These are phyloP conservation scores for Acanthamoeba castellanii DNA, from an alignment of 208 protist genomes.

Conservation along the genomic window DNA sequence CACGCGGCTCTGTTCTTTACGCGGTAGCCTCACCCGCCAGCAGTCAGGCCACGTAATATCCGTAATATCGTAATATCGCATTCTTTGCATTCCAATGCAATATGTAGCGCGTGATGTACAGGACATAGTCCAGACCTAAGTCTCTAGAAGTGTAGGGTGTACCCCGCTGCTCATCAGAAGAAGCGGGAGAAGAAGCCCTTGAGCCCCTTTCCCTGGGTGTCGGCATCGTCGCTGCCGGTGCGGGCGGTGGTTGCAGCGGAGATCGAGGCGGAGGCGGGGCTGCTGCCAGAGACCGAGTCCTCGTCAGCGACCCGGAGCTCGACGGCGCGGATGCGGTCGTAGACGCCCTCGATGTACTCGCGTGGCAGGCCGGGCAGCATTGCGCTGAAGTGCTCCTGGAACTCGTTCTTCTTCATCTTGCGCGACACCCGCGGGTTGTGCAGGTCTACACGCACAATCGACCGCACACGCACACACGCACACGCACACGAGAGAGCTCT, in stretches of 20 bases:
- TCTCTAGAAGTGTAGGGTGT: too few relatives aligned
- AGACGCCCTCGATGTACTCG: slow-evolving; percentile 1
- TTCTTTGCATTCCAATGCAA: too few relatives aligned
- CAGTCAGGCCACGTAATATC: too few relatives aligned
- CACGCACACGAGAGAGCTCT: not conserved
- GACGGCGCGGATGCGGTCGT: not conserved
- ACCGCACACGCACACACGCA: too few relatives aligned
- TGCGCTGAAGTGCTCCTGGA: not conserved
- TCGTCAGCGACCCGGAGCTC: slow-evolving; percentile 37
- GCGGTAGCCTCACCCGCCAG: too few relatives aligned
- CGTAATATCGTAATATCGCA: too few relatives aligned
- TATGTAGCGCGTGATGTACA: too few relatives aligned
- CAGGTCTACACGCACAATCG: not conserved
- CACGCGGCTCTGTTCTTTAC: too few relatives aligned
- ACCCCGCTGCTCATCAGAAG: not conserved
- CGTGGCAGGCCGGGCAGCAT: slow-evolving; percentile 14
- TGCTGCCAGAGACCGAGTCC: not conserved
- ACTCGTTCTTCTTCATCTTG: slow-evolving; percentile 53
- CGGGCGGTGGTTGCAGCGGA: not conserved
- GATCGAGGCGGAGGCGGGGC: not conserved
- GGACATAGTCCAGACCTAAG: too few relatives aligned
- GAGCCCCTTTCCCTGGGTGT: not conserved
- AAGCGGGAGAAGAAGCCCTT: slow-evolving; percentile 48
- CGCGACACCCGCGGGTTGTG: slow-evolving; percentile 8
- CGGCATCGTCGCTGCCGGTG: not conserved